Percentiles rank a stretch among this genome's conserved stretches.
Conservation (phyloP, 2,329 filamentous ascomycete genomes). For the Sclerotinia subarctica region DNA sequence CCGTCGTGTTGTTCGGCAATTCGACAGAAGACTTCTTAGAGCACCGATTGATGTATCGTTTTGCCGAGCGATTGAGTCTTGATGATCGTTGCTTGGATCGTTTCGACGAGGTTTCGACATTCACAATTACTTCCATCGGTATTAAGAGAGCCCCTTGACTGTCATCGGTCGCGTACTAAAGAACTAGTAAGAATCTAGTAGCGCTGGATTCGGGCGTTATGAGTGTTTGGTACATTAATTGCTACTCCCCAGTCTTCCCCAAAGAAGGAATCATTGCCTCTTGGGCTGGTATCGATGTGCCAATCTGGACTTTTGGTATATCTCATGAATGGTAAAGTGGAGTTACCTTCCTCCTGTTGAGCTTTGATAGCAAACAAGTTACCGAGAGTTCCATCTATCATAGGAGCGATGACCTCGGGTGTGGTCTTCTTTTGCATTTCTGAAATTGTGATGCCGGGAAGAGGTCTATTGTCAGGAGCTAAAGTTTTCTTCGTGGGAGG, state of each 20-base stretch:
- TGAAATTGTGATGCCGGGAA: constrained; percentile 24
- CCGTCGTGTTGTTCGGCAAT: neutral
- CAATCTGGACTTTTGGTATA: constrained; percentile 29
- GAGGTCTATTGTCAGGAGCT: constrained; percentile 21
- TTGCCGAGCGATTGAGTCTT: neutral
- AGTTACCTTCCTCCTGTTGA: constrained; percentile 22
- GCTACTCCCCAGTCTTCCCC: constrained; percentile 35
- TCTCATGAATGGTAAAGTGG: constrained; percentile 26
- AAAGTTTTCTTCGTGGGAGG: constrained; percentile 25
- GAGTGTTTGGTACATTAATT: neutral
- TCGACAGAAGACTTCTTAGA: neutral
- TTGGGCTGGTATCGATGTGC: constrained; percentile 31
- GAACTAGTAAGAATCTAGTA: neutral
- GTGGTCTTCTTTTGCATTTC: constrained; percentile 31
- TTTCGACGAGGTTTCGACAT: neutral
- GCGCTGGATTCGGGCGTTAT: neutral
- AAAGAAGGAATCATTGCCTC: constrained; percentile 35
- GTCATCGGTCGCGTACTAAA: neutral
- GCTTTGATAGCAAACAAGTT: constrained; percentile 33
- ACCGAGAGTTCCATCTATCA: constrained; percentile 33
- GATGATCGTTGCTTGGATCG: neutral
- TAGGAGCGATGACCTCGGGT: constrained; percentile 28
- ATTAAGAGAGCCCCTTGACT: neutral
- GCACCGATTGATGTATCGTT: neutral
- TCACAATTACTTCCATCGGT: neutral